Base-by-base conservation (phyloP, 2,329 filamentous ascomycete genomes). In the Alternaria postmessia region DNA sequence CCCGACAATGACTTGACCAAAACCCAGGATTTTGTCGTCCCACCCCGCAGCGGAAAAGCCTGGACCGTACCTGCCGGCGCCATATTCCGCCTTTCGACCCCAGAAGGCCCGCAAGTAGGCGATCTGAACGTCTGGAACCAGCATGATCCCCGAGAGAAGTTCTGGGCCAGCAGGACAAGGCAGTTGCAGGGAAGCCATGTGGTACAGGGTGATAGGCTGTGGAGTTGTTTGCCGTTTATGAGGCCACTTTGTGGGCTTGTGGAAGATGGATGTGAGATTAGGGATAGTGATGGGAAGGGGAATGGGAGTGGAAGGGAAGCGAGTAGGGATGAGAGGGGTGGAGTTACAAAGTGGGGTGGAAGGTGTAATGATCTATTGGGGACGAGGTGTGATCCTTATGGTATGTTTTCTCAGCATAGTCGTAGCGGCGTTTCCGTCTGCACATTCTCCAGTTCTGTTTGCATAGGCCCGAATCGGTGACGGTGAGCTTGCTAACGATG, bases 111-210 rank as follows among this genome's bases (percentile, higher is more conserved):
- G 0, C 92, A 96, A 79, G 61, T 96, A 49, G 91, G 91, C 54
- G 92, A 95, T 70, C 81, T 95, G 18, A 96, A 96, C 76, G 85
- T 95, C 69, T 96, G 91, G 91, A 92, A 90, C 69, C 83, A 84
- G 5, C 81, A 88, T 64, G 93, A 95, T 76, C 90, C 91, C 0
- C 86, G 91, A 14, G 92, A 96, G 75, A 85, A 88, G 42, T 92
- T 96, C 81, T 96, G 92, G 92, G 92, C 92, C 1, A 84, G 87
- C 1, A 86, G 92, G 38, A 95, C 92, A 12, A 85, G 89, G 59
- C 92, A 96, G 75, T 84, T 96, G 18, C 91, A 96, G 68, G 86
- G 89, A 14, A 89, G 89, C 2, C 92, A 96, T 75, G 86, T 96
- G 43, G 85, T 84, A 0, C 87, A 87, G 0, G 85, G 88, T 51